These are phyloP conservation scores for Ophiostoma novo-ulmi DNA, from an alignment of 2,329 filamentous ascomycete species.

Conservation along the genomic window DNA sequence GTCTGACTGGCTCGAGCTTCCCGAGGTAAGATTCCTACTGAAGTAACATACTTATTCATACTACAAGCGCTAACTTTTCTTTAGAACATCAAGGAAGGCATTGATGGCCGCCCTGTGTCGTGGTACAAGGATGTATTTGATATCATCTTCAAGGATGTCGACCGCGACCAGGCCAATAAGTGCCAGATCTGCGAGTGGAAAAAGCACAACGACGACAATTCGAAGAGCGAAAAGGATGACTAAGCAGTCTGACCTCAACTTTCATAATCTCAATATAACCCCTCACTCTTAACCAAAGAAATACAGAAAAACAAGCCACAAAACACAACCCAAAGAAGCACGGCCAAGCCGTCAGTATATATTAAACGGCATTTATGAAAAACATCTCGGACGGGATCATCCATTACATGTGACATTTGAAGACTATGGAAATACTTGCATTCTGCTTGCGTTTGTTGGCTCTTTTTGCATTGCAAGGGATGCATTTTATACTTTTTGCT, in stretches of 20 bases:
- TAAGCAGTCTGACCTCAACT: slow-evolving; percentile 27
- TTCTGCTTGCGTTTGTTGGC: not conserved
- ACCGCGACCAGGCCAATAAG: slow-evolving; percentile 65
- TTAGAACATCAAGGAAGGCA: slow-evolving; percentile 96
- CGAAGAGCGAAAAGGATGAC: slow-evolving; percentile 45
- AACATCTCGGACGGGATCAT: not conserved
- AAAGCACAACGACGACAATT: slow-evolving; percentile 42
- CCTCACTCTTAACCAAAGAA: not conserved
- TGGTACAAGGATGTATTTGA: slow-evolving; percentile 96
- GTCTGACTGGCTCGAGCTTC: slow-evolving; percentile 95
- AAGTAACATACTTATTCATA: not conserved
- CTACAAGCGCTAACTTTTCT: slow-evolving; percentile 13
- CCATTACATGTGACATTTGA: not conserved
- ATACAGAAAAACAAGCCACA: slow-evolving; percentile 25
- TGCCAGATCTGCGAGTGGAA: slow-evolving; percentile 61
- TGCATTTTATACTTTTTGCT: not conserved
- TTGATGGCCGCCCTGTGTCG: slow-evolving; percentile 81
- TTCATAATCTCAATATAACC: too few relatives aligned
- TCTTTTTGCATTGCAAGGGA: not conserved
- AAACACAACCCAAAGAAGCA: not conserved
- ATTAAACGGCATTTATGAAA: slow-evolving; percentile 8
- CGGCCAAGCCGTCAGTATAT: not conserved
- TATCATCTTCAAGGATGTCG: slow-evolving; percentile 78
- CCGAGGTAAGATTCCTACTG: slow-evolving; percentile 64
- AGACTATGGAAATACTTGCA: not conserved